Percentiles rank a stretch among this genome's conserved stretches.
phyloP scores from a whole-genome alignment of 495 filamentous ascomycete species.

The Mycothermus thermophilus region DNA sequence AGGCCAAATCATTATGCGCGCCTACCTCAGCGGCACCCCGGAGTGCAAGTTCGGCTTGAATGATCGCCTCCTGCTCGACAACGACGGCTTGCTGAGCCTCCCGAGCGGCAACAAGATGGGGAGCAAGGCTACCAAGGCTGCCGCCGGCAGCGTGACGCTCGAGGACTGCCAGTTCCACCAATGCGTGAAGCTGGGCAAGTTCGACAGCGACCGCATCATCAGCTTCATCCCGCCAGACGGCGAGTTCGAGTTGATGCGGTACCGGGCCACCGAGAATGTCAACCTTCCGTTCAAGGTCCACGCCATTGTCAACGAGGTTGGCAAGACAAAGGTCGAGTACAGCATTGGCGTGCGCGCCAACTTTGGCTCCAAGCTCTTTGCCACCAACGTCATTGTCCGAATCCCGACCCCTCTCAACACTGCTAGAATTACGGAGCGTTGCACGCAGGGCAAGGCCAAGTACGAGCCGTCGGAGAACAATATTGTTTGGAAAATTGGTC shows the following conservation, averaged over 20 bases:
- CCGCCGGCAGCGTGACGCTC: conserved; percentile 86
- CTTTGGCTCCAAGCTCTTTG: conserved; percentile 91
- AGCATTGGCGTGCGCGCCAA: conserved; percentile 95
- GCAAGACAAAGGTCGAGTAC: conserved; percentile 96
- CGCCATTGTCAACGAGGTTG: conserved; percentile 93
- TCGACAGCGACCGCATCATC: conserved; percentile 95
- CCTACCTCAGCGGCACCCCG: conserved; percentile 89
- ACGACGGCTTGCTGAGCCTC: conserved; percentile 49
- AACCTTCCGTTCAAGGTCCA: conserved; percentile 99
- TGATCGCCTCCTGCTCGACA: conserved; percentile 82
- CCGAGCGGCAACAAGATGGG: conserved; percentile 57
- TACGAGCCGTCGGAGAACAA: conserved; percentile 97
- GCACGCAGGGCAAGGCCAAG: conserved; percentile 90
- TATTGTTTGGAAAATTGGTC: conserved; percentile 97
- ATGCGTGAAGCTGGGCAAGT: conserved; percentile 94
- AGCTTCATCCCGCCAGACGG: conserved; percentile 96
- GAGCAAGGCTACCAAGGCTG: conserved; percentile 82
- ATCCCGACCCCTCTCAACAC: conserved; percentile 97
- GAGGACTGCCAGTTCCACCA: conserved; percentile 99
- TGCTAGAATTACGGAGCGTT: conserved; percentile 83
- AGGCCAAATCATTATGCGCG: conserved; percentile 97
- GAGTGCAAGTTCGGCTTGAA: conserved; percentile 99
- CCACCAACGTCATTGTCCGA: conserved; percentile 90
- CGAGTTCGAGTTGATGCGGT: conserved; percentile 98
- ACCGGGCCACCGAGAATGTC: conserved; percentile 98